These are phyloP conservation scores for Alternaria sp. DNA, from an alignment of 2,329 filamentous ascomycete genomes.

Conservation along the genomic window DNA sequence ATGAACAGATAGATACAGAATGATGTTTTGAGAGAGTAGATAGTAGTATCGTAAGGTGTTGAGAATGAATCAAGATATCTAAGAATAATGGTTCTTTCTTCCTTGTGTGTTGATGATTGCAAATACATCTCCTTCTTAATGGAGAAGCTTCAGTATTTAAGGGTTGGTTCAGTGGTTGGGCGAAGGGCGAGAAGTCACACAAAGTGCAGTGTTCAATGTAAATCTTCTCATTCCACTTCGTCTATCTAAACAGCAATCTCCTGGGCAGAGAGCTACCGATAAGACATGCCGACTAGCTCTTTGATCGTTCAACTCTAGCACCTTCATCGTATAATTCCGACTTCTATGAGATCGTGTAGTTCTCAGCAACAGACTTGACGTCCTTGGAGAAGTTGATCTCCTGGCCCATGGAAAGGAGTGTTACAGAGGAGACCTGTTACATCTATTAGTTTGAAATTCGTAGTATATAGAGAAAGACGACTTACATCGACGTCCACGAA, in stretches of 20 bases:
- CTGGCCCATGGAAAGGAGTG: constrained; percentile 75
- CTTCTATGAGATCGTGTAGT: constrained; percentile 74
- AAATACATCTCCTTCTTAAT: not conserved
- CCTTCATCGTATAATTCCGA: not conserved
- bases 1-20: not conserved
- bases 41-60: not conserved
- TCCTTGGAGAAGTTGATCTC: constrained; percentile 85
- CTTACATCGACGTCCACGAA: constrained; percentile 94
- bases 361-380: constrained; percentile 76
- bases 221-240: not conserved
- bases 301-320: not conserved
- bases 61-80: not conserved
- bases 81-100: not conserved
- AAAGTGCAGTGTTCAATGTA: not conserved
- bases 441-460: constrained; percentile 28
- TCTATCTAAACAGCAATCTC: not conserved
- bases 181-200: not conserved
- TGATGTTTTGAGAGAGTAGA: not conserved
- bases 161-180: not conserved
- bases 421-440: constrained; percentile 69
- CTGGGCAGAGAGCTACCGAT: too few species aligned
- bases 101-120: not conserved
- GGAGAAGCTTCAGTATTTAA: not conserved
- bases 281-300: not conserved
- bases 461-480: constrained; percentile 24